Evolutionary conservation across 2,329 filamentous ascomycete genomes (phyloP), one percentile per base, ranked within the genome.

Genomic region (Chrysosphaeria jannelii): DNA sequence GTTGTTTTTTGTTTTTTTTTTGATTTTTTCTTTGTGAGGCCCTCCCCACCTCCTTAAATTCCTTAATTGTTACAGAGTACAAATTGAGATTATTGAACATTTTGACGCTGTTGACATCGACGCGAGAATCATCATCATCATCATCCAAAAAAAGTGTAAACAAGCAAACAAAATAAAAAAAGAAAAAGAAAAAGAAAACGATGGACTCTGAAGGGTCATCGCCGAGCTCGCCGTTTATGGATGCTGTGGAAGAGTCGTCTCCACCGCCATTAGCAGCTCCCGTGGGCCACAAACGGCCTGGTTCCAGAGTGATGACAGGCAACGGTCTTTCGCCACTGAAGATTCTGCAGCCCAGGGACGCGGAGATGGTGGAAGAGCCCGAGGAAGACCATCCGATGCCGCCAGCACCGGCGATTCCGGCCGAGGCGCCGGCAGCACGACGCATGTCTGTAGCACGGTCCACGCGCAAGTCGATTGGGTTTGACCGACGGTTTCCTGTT

Each of bases 401-500:
- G 7, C 22, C 27, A 9, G 24, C 27, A 5, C 22, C 25, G 15
- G 42, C 41, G 18, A 33, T 25, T 23, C 25, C 26, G 9, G 14
- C 27, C 29, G 24, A 31, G 7, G 23, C 27, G 25, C 27, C 20
- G 3, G 11, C n/a, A 6, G 17, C 18, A 13, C 28, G 25, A 10
- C 20, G 22, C 10, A 20, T 26, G 23, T 30, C 25, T 6, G n/a
- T 16, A 5, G 23, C 25, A 6, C 42, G 45, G 20, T 57, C 48
- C 32, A 50, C 55, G 14, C 41, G 50, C 29, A 56, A 53, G 35
- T 34, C 47, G 14, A 43, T 40, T 11, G 39, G 39, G 3, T 54
- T 57, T 10, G 55, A 56, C 30, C 61, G 54, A 38, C 48, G 61
- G 27, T 67, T 66, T 34, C 61, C 61, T 25, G 50, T 67, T 33